Evolutionary conservation across 805 yeast species (phyloP), one percentile per base, ranked within the genome.

Genomic region (Ogataea methylovora): DNA sequence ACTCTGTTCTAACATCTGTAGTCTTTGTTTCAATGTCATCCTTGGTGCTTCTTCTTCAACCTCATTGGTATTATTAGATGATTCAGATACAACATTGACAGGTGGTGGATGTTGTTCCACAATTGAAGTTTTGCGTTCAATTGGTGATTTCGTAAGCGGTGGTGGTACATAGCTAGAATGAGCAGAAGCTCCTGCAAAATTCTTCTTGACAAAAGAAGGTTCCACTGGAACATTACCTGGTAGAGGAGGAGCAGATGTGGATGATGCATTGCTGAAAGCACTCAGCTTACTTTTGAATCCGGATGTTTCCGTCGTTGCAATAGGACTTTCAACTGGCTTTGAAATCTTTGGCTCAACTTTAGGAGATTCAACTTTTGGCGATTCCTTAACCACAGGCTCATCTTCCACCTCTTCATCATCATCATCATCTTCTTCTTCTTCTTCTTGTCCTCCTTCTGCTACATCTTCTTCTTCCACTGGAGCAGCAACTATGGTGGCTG

Each of bases 21-120:
- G 86, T 44, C 97, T 71, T 46, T 92, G 97, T 52, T 82, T 82
- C 47, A 90, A 64, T 37, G 94, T 80, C 63, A 87, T 59, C 45
- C 83, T 78, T 8, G 95, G 95, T 23, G 69, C 73, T 22, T 69
- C 80, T 20, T 66, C 73, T 38, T 72, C 74, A 37, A 66, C 62
- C 18, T 49, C 44, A 5, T 49, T 59, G 15, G 50, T 56, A 8
- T 51, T 50, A 2, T 47, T 37, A 0, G 46, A 21, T 13, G 32
- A 31, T 23, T 51, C 56, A 8, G 52, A 47, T 8, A 45, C 43
- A 6, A 48, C 42, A 13, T 53, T 51, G 0, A 45, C 41, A 32
- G 48, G 37, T 5, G 46, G 38, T 47, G 41, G 38, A n/a, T 16
- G 16, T 12, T 21, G 27, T 21, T 32, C 32, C 20, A 10, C 42